Evolutionary conservation across 345 rosid genomes (phyloP), one percentile per base, ranked within the genome.

Genomic region (Populus deltoides): DNA sequence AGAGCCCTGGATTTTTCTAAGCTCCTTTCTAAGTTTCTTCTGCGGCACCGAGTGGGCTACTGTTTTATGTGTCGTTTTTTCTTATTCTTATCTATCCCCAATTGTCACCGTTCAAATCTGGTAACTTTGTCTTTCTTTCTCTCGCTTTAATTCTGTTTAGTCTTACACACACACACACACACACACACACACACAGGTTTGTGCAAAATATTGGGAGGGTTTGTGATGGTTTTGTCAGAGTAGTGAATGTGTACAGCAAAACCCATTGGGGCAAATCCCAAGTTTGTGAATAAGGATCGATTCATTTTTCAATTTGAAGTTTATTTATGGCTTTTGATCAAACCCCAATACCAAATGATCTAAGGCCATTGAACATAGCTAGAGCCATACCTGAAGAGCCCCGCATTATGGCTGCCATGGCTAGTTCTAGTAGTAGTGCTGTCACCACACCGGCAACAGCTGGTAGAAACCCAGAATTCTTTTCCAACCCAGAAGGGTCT

Each of bases 241-340:
- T 22, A 25, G 66, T 29, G 51, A 63, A 73, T 80, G 76, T 72
- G 69, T 74, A 36, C 35, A 69, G 15, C 20, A 68, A 70, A 57
- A 57, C 76, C 71, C 85, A 78, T 51, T 45, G 1, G 43, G 3
- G 51, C 74, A 82, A 83, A 72, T 78, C 83, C 74, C 73, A 75
- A 69, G 15, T 78, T 80, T 81, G 20, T 80, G 63, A n/a, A 36
- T 79, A 31, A 69, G 36, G 62, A 29, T 10, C 25, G 68, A 38
- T 79, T 77, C 49, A 17, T 59, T 65, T 62, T 3, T n/a, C 31
- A 33, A 55, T 68, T 78, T 8, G 24, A 68, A 67, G 16, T 66
- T 67, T 63, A 72, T 62, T 29, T 47, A 90, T 92, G 93, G 97
- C 90, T 63, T 88, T 86, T 85, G 97, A 92, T 86, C 91, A 86